Evolutionary conservation across 2,329 filamentous ascomycete species (phyloP), one percentile per base, ranked within the genome.

Genomic region (Epichloe scottii): DNA sequence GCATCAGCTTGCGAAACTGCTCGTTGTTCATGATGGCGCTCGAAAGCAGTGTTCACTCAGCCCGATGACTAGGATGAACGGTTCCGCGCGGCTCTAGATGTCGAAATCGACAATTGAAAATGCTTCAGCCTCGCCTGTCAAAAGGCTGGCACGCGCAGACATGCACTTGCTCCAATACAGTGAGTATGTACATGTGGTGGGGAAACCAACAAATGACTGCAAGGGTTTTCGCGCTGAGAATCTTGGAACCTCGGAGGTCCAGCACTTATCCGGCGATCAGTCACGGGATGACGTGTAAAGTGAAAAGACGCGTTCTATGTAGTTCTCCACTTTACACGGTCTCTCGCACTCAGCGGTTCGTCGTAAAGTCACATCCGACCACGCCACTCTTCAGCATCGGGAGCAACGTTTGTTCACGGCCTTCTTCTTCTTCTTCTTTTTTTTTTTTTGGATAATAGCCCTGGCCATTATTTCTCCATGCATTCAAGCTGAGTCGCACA

Each of bases 1-100:
- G 73, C 21, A 95, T 68, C 6, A 97, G 77, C 56, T 85, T 85
- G 50, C 93, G 85, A 62, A 98, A 98, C 61, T 96, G 88, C 42
- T 89, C 81, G 74, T 97, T 97, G 66, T 97, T 95, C 93, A 98
- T 97, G 38, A 42, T 55, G 50, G 46, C 50, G 48, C 41, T 30
- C 14, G 49, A 44, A 15, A 40, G 35, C 19, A 17, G 35, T 10
- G 15, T 34, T 47, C 21, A 7, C 26, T 39, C 3, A 10, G 6
- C 7, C 35, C 38, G 34, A 15, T 23, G 12, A 34, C 17, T 23
- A 6, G n/a, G 15, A 26, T 30, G 35, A 15, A 48, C 39, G 35
- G n/a, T 30, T 17, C n/a, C 12, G 15, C 15, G 12, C 15, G 35
- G 14, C 35, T n/a, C 12, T n/a, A 11, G 5, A n/a, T 2, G 35